Conservation (phyloP, 768 basidiomycete species). For the Hygrocybe coccinea region DNA sequence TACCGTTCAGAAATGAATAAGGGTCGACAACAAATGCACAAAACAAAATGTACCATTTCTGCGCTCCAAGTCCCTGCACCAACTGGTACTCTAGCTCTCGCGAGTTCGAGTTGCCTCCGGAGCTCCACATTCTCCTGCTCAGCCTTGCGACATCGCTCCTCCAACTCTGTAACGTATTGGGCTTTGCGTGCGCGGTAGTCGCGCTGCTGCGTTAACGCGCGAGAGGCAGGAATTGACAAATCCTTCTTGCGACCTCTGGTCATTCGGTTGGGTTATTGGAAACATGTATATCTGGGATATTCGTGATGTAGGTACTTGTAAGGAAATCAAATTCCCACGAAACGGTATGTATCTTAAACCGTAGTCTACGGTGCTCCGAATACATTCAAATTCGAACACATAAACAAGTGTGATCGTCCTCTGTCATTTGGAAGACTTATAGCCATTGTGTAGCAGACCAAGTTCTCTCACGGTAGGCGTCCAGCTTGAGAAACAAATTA, state of each 20-base stretch:
- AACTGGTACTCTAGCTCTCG: constrained; percentile 36
- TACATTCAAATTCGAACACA: too few relatives aligned
- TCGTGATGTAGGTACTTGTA: too few relatives aligned
- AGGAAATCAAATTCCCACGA: too few relatives aligned
- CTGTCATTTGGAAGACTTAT: too few relatives aligned
- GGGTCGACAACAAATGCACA: neutral
- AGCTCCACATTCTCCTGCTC: constrained; percentile 54
- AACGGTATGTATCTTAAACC: too few relatives aligned
- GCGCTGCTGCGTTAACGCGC: constrained; percentile 57
- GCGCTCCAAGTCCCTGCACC: constrained; percentile 25
- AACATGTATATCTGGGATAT: neutral
- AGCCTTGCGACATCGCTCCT: constrained; percentile 46
- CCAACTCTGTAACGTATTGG: constrained; percentile 51
- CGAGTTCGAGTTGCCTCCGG: constrained; percentile 43
- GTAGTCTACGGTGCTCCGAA: too few relatives aligned
- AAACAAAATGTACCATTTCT: constrained; percentile 29
- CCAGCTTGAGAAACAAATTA: too few relatives aligned
- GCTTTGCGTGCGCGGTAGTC: constrained; percentile 62
- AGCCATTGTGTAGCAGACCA: too few relatives aligned
- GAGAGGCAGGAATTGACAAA: constrained; percentile 52
- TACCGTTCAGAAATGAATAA: constrained; percentile 21
- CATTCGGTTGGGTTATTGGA: constrained; percentile 32
- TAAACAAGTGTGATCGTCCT: too few relatives aligned
- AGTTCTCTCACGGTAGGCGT: too few relatives aligned
- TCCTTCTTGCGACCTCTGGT: constrained; percentile 65